Percentiles rank a stretch among this genome's conserved stretches.
Conservation (phyloP, 202 grass and related monocot genomes). For the Alloteropsis angusta region DNA sequence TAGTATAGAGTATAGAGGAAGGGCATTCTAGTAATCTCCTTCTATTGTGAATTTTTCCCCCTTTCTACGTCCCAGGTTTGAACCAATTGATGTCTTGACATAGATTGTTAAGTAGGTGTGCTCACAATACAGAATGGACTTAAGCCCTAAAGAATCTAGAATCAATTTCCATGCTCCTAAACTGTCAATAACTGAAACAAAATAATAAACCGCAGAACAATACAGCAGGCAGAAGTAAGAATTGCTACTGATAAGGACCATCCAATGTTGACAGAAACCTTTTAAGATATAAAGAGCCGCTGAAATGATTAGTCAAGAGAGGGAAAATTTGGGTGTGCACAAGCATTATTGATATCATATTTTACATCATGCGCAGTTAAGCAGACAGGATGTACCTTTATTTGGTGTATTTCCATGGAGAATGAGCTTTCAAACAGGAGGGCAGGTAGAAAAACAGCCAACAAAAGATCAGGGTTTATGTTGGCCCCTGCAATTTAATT, state of each 20-base stretch:
- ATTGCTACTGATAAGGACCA: neutral
- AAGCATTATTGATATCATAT: neutral
- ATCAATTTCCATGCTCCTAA: neutral
- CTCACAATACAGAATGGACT: neutral
- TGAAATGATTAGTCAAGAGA: neutral
- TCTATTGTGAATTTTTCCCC: no score
- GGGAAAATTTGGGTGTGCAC: neutral
- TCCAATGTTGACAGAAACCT: neutral
- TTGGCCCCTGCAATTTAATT: slow-evolving; percentile 55
- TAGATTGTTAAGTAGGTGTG: no score
- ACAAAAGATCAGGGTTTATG: slow-evolving; percentile 81
- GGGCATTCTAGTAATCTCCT: no score
- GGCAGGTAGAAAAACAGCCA: slow-evolving; percentile 83
- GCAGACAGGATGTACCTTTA: slow-evolving; percentile 52
- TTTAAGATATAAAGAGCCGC: neutral
- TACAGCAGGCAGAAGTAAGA: neutral
- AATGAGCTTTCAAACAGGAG: slow-evolving; percentile 96
- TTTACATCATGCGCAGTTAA: neutral
- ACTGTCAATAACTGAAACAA: neutral
- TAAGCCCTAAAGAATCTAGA: neutral
- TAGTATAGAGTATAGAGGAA: no score
- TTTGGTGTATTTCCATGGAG: slow-evolving; percentile 93
- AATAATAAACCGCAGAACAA: neutral
- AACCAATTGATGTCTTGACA: no score
- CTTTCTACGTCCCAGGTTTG: no score